Conservation (phyloP, 1,284 basidiomycete species). For the Psilocybe mexicana region DNA sequence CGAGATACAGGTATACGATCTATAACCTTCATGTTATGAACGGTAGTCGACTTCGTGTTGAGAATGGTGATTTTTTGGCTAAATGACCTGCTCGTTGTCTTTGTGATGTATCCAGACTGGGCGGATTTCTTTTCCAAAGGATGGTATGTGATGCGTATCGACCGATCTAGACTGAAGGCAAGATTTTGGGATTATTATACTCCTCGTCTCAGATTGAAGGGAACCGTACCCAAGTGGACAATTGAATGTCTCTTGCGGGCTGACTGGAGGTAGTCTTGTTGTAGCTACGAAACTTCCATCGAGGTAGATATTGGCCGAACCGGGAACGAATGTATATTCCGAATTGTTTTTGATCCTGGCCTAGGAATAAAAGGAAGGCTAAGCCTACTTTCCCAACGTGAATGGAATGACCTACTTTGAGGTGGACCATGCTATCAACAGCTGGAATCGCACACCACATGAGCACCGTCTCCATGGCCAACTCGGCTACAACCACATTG, state of each 20-base stretch:
- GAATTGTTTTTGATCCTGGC: slow-evolving; percentile 37
- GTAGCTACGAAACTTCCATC: slow-evolving; percentile 34
- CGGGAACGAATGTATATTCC: slow-evolving; percentile 34
- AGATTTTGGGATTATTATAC: neutral
- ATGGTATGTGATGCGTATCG: slow-evolving; percentile 33
- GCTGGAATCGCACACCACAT: slow-evolving; percentile 34
- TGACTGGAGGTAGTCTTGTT: slow-evolving; percentile 25
- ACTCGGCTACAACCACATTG: slow-evolving; percentile 32
- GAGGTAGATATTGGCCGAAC: slow-evolving; percentile 34
- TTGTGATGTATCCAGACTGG: slow-evolving; percentile 31
- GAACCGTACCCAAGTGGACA: slow-evolving; percentile 34
- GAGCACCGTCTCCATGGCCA: slow-evolving; percentile 29
- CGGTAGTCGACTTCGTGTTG: slow-evolving; percentile 31
- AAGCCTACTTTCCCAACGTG: neutral
- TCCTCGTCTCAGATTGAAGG: neutral
- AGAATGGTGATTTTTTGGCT: slow-evolving; percentile 33
- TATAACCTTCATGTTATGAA: slow-evolving; percentile 31
- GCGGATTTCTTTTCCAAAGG: slow-evolving; percentile 28
- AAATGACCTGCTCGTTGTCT: slow-evolving; percentile 27
- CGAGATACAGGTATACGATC: slow-evolving; percentile 39
- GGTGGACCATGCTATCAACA: slow-evolving; percentile 26
- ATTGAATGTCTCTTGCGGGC: slow-evolving; percentile 29
- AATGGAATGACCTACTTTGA: slow-evolving; percentile 26
- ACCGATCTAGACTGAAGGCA: slow-evolving; percentile 30
- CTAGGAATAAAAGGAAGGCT: slow-evolving; percentile 17